Base-by-base conservation (phyloP, 129 eudicot genomes). In the Chrysanthemum lavandulifolium region DNA sequence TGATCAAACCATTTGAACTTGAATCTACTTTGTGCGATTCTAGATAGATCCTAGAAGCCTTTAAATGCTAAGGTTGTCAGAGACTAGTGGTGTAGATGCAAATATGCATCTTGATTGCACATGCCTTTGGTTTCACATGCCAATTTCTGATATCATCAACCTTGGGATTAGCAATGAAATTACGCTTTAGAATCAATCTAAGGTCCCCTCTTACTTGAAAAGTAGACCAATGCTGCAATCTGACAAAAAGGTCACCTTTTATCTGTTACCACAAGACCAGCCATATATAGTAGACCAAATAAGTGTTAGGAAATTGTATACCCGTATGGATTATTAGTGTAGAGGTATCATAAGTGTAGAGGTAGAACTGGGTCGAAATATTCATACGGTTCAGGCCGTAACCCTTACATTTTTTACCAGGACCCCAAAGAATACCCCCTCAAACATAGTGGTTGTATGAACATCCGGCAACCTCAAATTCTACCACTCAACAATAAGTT, bases 221-320 rank as follows among this genome's bases (percentile, higher is more conserved):
- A 40, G 67, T 21, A 13, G 36, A 55, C 31, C 16, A 33, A 47
- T 73, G 69, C 52, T 73, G 69, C 75, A 71, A 55, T 15, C 11
- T 15, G 75, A 48, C n/a, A 61, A 36, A 45, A 13, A 49, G 49
- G 10, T 73, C 77, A 73, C 10, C 50, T 21, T 76, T 68, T 33
- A 68, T 69, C 45, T 68, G 80, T 60, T 76, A 31, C 73, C 67
- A 19, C 58, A 54, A 67, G 73, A 56, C 51, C 66, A 36, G 25
- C 52, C 61, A 29, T 7, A 40, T 40, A 40, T 58, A 68, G 33
- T 43, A 65, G 45, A 10, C 19, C 73, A 5, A n/a, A 16, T 54
- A 54, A 16, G 33, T 69, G 19, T 5, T 33, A 13, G 65, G 64
- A 14, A 63, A 63, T 33, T 15, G 50, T 5, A 14, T 14, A 5